Base-by-base conservation (phyloP, 73 alveolate species). In the Paramecium caudatum region DNA sequence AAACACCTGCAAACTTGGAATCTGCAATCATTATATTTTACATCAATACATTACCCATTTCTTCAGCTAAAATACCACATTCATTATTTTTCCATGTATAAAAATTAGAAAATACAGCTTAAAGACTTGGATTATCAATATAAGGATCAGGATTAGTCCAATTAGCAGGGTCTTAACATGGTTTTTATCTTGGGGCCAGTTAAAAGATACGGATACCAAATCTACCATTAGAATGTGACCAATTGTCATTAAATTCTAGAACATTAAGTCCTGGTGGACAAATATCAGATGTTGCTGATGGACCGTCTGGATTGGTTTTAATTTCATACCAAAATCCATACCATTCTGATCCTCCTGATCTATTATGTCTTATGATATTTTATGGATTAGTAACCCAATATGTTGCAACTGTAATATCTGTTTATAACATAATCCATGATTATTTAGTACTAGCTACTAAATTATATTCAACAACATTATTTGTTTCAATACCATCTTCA, bases 311-410 rank as follows among this genome's bases (percentile, higher is more conserved):
- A 50, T 90, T 65, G 32, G 69, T 74, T 43, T 91, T 68, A 21
- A 90, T 69, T 62, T 91, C 97, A 91, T 86, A 91, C 99, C 99
- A 96, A 90, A 82, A 96, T 8, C 99, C 99, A 82, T 91, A 96
- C 65, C 94, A 90, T 36, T 90, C 96, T 21, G 97, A 91, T 5
- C 99, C 99, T 61, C 96, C 98, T 9, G 99, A 97, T 81, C 92
- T 95, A 69, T 96, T 96, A 30, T 90, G 82, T 39, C 90, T 78
- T 63, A 95, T 81, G 23, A 69, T 49, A 61, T 96, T 96, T 61
- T 91, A 92, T 5, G 99, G 99, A 63, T 94, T 84, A 1, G 98
- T 95, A 65, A 94, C 82, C 99, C 99, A 96, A 92, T 90, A 96
- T 36, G 96, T 74, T n/a, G 98, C 97, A 16, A 97, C 98, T 7